phyloP scores from a whole-genome alignment of 2,329 filamentous ascomycete species.

The Knufia fluminis region DNA sequence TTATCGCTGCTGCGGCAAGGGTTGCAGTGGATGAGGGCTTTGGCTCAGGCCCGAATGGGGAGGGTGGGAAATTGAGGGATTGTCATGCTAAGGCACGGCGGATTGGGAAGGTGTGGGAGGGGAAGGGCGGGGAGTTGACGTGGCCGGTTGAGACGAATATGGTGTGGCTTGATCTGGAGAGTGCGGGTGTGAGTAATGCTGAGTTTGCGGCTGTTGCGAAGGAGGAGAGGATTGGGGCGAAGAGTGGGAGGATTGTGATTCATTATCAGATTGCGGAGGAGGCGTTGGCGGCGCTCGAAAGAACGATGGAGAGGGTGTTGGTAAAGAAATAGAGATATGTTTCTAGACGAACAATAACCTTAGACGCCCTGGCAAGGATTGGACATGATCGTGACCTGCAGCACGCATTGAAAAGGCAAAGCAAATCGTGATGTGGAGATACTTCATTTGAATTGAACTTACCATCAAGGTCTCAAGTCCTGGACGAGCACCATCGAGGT shows the following conservation, averaged over 20 bases:
- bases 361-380: background rate
- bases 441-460: background rate
- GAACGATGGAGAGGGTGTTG: slow-evolving; percentile 24
- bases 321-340: background rate
- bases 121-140: slow-evolving; percentile 57
- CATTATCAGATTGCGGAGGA: slow-evolving; percentile 53
- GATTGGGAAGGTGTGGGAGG: slow-evolving; percentile 58
- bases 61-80: slow-evolving; percentile 52
- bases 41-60: slow-evolving; percentile 45
- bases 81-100: slow-evolving; percentile 55
- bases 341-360: too few relatives aligned
- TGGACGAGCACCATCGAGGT: background rate
- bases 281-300: slow-evolving; percentile 24
- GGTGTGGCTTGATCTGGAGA: slow-evolving; percentile 70
- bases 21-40: slow-evolving; percentile 76
- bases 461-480: background rate
- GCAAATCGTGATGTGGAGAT: background rate
- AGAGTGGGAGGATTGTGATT: slow-evolving; percentile 53
- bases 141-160: slow-evolving; percentile 82
- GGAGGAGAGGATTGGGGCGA: slow-evolving; percentile 48
- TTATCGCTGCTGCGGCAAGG: slow-evolving; percentile 64
- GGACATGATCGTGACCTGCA: background rate
- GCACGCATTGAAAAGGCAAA: background rate
- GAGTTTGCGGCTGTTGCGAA: slow-evolving; percentile 47
- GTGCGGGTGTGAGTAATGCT: slow-evolving; percentile 44